Evolutionary conservation across 768 basidiomycete genomes (phyloP).

Genomic region (Solioccasus polychromus): DNA sequence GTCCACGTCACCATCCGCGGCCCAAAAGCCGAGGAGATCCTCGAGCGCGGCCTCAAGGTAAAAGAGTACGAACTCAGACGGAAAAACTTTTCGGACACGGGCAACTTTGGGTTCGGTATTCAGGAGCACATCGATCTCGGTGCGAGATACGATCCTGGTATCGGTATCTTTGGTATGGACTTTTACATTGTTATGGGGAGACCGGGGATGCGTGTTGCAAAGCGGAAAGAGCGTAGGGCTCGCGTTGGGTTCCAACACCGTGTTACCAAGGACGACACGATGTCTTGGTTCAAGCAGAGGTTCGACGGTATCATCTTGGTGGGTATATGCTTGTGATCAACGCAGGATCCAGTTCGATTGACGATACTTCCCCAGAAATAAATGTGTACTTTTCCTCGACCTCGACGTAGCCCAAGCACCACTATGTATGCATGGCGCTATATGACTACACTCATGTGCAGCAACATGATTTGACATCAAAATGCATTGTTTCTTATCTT

Average conservation of each 20-base stretch:
- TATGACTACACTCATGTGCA: conserved; percentile 27
- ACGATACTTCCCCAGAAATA: conserved; percentile 20
- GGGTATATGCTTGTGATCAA: conserved; percentile 28
- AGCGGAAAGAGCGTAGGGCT: conserved; percentile 85
- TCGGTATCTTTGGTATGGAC: conserved; percentile 99
- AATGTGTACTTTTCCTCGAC: conserved; percentile 10
- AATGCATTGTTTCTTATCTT: conserved; percentile 15
- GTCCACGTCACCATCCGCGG: conserved; percentile 98
- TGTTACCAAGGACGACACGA: conserved; percentile 93
- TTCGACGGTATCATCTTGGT: conserved; percentile 98
- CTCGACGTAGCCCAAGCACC: conserved; percentile 2
- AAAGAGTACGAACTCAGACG: conserved; percentile 99
- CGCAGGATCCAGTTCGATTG: neutral
- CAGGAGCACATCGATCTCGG: conserved; percentile 99
- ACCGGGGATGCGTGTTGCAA: conserved; percentile 87
- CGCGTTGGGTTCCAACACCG: conserved; percentile 85
- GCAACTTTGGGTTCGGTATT: conserved; percentile 99
- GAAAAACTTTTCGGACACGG: conserved; percentile 97
- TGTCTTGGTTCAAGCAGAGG: conserved; percentile 99
- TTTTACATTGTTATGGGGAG: conserved; percentile 98
- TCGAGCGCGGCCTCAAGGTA: conserved; percentile 98
- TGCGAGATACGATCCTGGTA: conserved; percentile 96
- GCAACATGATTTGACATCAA: conserved; percentile 21
- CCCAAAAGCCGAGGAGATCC: conserved; percentile 98
- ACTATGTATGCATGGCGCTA: conserved; percentile 23